Percentiles rank a stretch among this genome's conserved stretches.
phyloP scores from a whole-genome alignment of 2,329 filamentous ascomycete genomes.

The Sodiomyces alkalinus region DNA sequence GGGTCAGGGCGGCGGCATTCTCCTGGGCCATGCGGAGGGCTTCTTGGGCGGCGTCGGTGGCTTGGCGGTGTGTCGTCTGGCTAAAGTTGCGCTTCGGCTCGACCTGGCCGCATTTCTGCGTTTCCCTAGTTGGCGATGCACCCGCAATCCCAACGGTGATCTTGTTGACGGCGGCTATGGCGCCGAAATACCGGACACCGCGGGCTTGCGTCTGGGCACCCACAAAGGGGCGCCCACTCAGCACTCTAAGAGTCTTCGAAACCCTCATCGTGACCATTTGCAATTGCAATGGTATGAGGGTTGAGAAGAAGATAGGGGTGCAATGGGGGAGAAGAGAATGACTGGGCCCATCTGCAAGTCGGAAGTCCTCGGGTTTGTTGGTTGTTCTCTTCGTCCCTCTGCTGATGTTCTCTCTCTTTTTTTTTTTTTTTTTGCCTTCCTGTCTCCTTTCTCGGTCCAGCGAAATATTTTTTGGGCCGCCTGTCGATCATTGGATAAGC shows the following conservation, averaged over 20 bases:
- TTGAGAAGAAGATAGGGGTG: slow-evolving; percentile 1
- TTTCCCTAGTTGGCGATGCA: slow-evolving; percentile 1
- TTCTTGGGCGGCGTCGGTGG: slow-evolving; percentile 22
- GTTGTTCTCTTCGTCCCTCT: slow-evolving; percentile 11
- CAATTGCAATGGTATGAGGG: too few species aligned
- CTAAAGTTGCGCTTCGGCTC: slow-evolving; percentile 16
- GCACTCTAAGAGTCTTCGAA: slow-evolving; percentile 23
- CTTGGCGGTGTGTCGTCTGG: slow-evolving; percentile 14
- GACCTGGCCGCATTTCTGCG: slow-evolving; percentile 2
- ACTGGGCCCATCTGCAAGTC: slow-evolving; percentile 4
- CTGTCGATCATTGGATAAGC: slow-evolving; percentile 3
- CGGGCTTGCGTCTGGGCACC: slow-evolving; percentile 14
- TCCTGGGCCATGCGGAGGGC: slow-evolving; percentile 38
- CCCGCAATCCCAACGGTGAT: slow-evolving; percentile 1
- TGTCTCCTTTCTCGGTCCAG: too few species aligned
- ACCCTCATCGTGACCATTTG: slow-evolving; percentile 20
- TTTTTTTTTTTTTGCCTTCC: slow-evolving; percentile 6
- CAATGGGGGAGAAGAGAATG: slow-evolving; percentile 2
- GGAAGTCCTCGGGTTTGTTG: slow-evolving; percentile 7
- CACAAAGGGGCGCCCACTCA: slow-evolving; percentile 21
- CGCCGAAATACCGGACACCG: slow-evolving; percentile 13
- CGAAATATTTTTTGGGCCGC: slow-evolving; percentile 13
- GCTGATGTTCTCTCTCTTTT: slow-evolving; percentile 6
- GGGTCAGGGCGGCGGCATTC: slow-evolving; percentile 33
- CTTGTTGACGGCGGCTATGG: slow-evolving; percentile 11